Evolutionary conservation across 208 protist genomes (phyloP).

Genomic region (Acanthamoeba polyphaga): DNA sequence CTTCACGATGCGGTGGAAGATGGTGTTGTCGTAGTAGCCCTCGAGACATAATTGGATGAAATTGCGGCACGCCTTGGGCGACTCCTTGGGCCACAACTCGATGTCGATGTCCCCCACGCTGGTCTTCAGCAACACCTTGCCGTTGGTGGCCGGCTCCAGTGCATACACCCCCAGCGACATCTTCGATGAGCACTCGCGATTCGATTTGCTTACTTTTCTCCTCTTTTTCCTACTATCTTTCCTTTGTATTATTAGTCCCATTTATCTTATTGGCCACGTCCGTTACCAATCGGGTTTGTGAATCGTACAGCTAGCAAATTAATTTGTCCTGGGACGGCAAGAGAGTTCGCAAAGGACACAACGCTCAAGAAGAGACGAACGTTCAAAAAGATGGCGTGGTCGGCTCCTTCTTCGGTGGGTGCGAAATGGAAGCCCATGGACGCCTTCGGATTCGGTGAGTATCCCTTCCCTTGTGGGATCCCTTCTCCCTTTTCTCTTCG

Average conservation of each 20-base stretch:
- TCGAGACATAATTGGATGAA: constrained; percentile 87
- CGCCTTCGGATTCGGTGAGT: constrained; percentile 32
- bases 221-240: background rate
- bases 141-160: constrained; percentile 87
- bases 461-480: background rate
- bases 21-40: constrained; percentile 89
- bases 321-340: too few species aligned
- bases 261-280: background rate
- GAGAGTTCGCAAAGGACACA: too few species aligned
- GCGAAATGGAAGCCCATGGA: constrained; percentile 75
- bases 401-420: constrained; percentile 56
- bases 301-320: too few species aligned
- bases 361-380: background rate
- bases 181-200: background rate
- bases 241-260: background rate
- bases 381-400: constrained; percentile 8
- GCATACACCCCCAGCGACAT: constrained; percentile 80
- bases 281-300: too few species aligned
- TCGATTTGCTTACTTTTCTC: background rate
- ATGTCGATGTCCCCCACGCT: constrained; percentile 89
- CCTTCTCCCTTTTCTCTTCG: background rate
- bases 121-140: constrained; percentile 91
- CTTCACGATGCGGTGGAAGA: constrained; percentile 89
- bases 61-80: constrained; percentile 85
- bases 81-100: constrained; percentile 91